Conservation (phyloP, 192 early-diverging fungal genomes). For the Coemansia sp. region DNA sequence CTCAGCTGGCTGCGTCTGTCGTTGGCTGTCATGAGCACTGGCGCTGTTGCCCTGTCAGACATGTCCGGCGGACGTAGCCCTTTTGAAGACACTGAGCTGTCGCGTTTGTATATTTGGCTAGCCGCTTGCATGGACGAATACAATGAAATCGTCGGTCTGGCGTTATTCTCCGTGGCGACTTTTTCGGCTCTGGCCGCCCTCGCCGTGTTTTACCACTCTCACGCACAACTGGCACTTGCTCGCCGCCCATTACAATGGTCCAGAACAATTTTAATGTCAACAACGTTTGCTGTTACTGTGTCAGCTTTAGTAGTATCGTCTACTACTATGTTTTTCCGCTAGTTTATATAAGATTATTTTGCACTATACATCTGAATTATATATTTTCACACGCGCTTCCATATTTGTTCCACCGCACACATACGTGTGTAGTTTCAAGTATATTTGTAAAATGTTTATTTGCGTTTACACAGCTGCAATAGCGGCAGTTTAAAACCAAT, state of each 20-base stretch:
- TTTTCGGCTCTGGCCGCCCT: conserved; percentile 17
- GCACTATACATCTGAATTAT: too few relatives aligned
- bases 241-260: conserved; percentile 34
- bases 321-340: not conserved
- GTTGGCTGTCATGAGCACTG: conserved; percentile 30
- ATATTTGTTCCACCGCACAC: too few relatives aligned
- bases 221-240: conserved; percentile 25
- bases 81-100: not conserved
- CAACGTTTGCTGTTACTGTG: conserved; percentile 16
- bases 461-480: too few relatives aligned
- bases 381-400: too few relatives aligned
- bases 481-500: not conserved
- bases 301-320: conserved; percentile 1
- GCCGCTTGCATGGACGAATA: not conserved
- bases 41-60: conserved; percentile 21
- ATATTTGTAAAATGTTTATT: too few relatives aligned
- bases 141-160: conserved; percentile 1
- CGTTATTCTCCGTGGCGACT: conserved; percentile 19
- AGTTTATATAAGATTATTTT: not conserved
- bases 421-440: too few relatives aligned
- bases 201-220: conserved; percentile 20
- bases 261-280: conserved; percentile 13
- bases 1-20: conserved; percentile 45
- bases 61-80: not conserved
- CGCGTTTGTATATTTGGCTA: conserved; percentile 10